Conservation (phyloP, 768 basidiomycete genomes). For the Serendipita sp. region DNA sequence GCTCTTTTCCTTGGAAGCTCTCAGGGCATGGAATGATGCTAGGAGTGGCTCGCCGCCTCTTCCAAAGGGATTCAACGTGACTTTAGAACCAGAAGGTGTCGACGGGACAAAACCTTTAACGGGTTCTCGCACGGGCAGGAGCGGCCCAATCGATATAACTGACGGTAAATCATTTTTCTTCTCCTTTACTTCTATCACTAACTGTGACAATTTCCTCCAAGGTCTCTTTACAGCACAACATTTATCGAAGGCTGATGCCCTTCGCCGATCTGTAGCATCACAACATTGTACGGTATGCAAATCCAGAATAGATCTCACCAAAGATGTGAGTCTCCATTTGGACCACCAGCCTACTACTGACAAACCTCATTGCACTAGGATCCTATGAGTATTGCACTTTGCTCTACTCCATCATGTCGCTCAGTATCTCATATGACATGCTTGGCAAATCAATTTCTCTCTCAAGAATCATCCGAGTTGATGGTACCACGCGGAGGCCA, state of each 20-base stretch:
- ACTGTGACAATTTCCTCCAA: too few species aligned
- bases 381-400: constrained; percentile 35
- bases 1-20: constrained; percentile 51
- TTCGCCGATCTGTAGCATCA: background rate
- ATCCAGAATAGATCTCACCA: constrained; percentile 25
- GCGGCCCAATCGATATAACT: constrained; percentile 38
- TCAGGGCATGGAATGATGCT: constrained; percentile 35
- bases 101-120: constrained; percentile 38
- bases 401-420: constrained; percentile 34
- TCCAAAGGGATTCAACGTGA: constrained; percentile 36
- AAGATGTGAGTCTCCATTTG: constrained; percentile 23
- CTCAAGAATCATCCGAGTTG: constrained; percentile 13
- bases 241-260: background rate
- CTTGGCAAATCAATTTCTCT: constrained; percentile 34
- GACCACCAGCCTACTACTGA: background rate
- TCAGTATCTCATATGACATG: constrained; percentile 44
- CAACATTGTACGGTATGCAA: constrained; percentile 22
- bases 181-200: too few species aligned
- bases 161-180: constrained; percentile 29
- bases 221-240: background rate
- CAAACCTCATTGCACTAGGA: constrained; percentile 24
- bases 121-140: constrained; percentile 33
- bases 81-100: constrained; percentile 50
- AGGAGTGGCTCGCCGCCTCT: constrained; percentile 20
- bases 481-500: constrained; percentile 49